Conservation (phyloP, 768 basidiomycete genomes). For the Mycena albidolilacea region DNA sequence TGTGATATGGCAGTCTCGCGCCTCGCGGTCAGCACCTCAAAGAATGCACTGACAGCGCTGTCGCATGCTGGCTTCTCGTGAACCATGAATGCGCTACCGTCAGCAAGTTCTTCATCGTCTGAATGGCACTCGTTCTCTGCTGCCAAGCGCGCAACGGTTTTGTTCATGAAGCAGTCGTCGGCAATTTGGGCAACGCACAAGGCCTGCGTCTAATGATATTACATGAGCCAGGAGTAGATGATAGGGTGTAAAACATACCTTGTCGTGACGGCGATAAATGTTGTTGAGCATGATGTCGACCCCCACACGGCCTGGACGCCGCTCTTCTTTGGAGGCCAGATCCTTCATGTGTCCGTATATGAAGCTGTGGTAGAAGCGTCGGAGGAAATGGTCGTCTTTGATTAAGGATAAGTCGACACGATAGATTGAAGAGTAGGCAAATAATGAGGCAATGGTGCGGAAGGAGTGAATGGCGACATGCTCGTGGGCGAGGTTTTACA, state of each 20-base stretch:
- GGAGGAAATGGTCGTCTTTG: conserved; percentile 1
- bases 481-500: conserved; percentile 10
- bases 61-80: conserved; percentile 15
- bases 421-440: neutral
- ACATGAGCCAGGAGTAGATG: neutral
- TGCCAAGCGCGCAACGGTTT: neutral
- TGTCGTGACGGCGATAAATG: neutral
- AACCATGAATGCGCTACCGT: neutral
- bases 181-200: neutral
- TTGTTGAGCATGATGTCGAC: neutral
- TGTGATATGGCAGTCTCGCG: neutral
- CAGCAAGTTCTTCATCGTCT: conserved; percentile 16
- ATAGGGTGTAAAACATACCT: neutral
- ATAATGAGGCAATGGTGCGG: neutral
- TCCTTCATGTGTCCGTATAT: neutral
- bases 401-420: neutral
- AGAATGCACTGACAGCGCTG: neutral
- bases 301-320: neutral
- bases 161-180: conserved; percentile 5
- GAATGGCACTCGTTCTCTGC: conserved; percentile 18
- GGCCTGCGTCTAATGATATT: neutral
- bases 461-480: conserved; percentile 11
- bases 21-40: conserved; percentile 1
- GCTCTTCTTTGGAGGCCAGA: neutral
- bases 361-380: neutral